These are phyloP conservation scores for Remersonia thermophila DNA, from an alignment of 2,329 filamentous ascomycete species.

Conservation along the genomic window DNA sequence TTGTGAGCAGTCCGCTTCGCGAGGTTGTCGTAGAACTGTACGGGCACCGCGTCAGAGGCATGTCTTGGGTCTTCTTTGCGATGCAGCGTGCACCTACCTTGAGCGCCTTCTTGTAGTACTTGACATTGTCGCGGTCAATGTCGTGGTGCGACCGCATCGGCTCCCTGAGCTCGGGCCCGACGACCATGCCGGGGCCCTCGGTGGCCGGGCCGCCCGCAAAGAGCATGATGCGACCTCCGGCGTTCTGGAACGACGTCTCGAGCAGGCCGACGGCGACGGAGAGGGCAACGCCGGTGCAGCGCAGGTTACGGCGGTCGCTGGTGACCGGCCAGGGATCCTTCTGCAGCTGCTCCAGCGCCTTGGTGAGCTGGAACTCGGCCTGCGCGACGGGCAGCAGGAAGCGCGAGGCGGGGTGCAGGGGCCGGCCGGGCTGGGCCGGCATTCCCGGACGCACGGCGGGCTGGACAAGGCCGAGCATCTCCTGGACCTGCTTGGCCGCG, in stretches of 20 bases:
- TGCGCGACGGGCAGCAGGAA: constrained; percentile 92
- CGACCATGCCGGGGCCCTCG: constrained; percentile 92
- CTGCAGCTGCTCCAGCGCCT: constrained; percentile 86
- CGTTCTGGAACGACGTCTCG: constrained; percentile 91
- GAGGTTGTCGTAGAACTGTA: constrained; percentile 81
- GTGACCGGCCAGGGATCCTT: constrained; percentile 96
- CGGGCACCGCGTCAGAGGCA: neutral
- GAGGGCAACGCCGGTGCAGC: constrained; percentile 91
- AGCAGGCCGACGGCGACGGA: constrained; percentile 87
- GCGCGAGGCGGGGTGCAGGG: constrained; percentile 64
- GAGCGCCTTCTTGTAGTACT: constrained; percentile 97
- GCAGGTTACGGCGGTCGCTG: constrained; percentile 77
- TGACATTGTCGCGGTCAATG: constrained; percentile 96
- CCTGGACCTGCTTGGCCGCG: constrained; percentile 95
- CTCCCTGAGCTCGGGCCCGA: constrained; percentile 88
- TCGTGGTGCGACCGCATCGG: constrained; percentile 97
- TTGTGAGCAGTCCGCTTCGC: constrained; percentile 94
- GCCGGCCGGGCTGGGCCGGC: constrained; percentile 61
- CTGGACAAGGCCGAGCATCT: constrained; percentile 82
- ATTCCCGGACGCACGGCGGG: constrained; percentile 62
- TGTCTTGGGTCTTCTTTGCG: too few species aligned
- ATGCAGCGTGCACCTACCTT: constrained; percentile 47
- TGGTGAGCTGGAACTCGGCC: constrained; percentile 94
- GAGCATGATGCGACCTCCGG: constrained; percentile 90
- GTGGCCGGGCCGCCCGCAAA: constrained; percentile 92